Evolutionary conservation across 1,139 yeast species (phyloP).

Genomic region (Maudiozyma humilis): DNA sequence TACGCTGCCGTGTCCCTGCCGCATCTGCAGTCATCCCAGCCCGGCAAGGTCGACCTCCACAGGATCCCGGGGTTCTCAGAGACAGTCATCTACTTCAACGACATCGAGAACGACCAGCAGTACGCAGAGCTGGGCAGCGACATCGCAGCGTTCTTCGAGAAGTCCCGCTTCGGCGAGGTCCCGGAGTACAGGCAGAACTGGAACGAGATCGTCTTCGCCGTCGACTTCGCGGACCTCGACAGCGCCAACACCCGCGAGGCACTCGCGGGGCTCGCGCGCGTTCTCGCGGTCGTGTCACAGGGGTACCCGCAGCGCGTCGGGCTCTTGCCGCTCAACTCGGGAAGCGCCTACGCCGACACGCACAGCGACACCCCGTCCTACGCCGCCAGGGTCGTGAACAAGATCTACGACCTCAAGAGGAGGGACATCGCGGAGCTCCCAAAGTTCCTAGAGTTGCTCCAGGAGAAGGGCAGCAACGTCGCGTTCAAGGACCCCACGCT

Average conservation of each 20-base stretch:
- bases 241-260: conserved; percentile 37
- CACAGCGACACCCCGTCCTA: not conserved
- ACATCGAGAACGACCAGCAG: conserved; percentile 55
- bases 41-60: conserved; percentile 28
- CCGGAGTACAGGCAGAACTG: conserved; percentile 68
- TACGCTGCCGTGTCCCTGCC: conserved; percentile 19
- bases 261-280: conserved; percentile 42
- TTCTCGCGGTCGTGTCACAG: conserved; percentile 40
- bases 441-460: conserved; percentile 25
- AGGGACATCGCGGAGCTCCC: conserved; percentile 20
- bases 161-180: conserved; percentile 46
- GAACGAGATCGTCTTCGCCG: conserved; percentile 63
- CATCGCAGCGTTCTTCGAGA: conserved; percentile 36
- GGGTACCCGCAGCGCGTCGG: conserved; percentile 79
- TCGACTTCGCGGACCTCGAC: conserved; percentile 50
- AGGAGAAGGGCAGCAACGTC: conserved; percentile 7
- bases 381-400: conserved; percentile 24
- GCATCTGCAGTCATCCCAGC: conserved; percentile 24
- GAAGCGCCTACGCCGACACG: conserved; percentile 8
- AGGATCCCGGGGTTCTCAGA: conserved; percentile 25
- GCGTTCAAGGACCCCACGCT: conserved; percentile 8
- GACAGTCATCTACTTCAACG: conserved; percentile 64
- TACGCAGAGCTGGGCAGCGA: conserved; percentile 44
- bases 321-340: conserved; percentile 48
- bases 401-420: conserved; percentile 34